Conservation (phyloP, 2,329 filamentous ascomycete genomes). For the Scedosporium boydii region DNA sequence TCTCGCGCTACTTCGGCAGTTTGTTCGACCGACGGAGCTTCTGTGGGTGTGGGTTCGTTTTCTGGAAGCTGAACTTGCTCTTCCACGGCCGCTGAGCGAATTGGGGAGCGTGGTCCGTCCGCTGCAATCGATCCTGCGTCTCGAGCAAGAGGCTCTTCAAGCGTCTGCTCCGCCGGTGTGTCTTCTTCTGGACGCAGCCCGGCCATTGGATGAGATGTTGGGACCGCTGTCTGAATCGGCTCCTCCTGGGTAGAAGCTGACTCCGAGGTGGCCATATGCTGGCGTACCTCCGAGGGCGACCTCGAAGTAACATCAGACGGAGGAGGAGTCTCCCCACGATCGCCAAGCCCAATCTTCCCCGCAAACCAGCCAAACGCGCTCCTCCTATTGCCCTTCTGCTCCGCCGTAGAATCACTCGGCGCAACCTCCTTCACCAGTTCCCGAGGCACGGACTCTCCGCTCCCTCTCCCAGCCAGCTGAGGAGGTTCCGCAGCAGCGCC, state of each 20-base stretch:
- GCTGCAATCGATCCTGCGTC: not conserved
- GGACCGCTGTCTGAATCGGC: not conserved
- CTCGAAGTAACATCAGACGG: not conserved
- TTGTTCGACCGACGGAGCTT: not conserved
- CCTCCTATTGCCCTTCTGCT: not conserved
- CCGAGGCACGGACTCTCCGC: not conserved
- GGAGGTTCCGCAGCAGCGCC: not conserved
- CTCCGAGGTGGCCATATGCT: not conserved
- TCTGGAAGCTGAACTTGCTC: not conserved
- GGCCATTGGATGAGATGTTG: not conserved
- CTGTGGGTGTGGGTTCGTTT: not conserved
- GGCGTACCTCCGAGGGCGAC: not conserved
- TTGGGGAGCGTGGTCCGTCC: not conserved
- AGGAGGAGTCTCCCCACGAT: not conserved
- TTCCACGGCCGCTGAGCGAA: not conserved
- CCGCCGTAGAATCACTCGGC: not conserved
- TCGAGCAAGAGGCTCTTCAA: not conserved
- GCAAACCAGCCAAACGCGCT: conserved; percentile 5
- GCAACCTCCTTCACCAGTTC: not conserved
- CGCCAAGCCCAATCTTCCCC: conserved; percentile 1
- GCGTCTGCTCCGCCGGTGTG: not conserved
- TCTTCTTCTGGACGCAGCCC: not conserved
- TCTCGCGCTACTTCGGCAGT: not conserved
- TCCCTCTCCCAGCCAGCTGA: conserved; percentile 5
- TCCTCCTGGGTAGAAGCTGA: not conserved